Evolutionary conservation across 805 yeast genomes (phyloP).

Genomic region (Torulaspora gathmanii): DNA sequence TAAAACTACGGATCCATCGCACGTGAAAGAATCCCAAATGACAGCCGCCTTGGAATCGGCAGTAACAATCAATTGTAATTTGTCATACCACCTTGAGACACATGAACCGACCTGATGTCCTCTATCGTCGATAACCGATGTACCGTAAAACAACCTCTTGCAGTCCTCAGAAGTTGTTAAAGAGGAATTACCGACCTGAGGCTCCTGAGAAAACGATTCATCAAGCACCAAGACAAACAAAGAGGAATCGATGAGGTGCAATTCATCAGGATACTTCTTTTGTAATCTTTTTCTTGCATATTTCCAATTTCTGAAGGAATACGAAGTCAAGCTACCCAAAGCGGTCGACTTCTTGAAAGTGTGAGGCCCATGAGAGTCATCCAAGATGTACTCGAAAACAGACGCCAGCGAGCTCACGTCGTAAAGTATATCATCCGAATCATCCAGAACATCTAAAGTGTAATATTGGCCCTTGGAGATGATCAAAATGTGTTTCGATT

Average conservation of each 20-base stretch:
- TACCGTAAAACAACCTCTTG: constrained; percentile 79
- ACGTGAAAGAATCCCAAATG: constrained; percentile 86
- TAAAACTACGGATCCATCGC: constrained; percentile 87
- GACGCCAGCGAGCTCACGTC: constrained; percentile 60
- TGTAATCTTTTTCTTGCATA: constrained; percentile 53
- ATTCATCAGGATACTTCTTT: constrained; percentile 37
- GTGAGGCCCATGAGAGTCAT: constrained; percentile 59
- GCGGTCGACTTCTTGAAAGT: constrained; percentile 60
- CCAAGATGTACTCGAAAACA: constrained; percentile 61
- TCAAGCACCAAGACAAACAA: constrained; percentile 78
- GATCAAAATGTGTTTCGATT: constrained; percentile 69
- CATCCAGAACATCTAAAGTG: constrained; percentile 78
- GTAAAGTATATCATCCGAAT: constrained; percentile 57
- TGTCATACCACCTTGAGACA: constrained; percentile 91
- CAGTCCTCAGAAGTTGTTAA: constrained; percentile 30
- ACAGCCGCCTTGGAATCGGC: constrained; percentile 84
- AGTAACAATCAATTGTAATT: constrained; percentile 78
- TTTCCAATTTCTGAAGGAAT: constrained; percentile 81
- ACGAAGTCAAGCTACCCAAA: constrained; percentile 83
- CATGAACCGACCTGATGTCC: constrained; percentile 92
- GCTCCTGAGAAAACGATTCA: constrained; percentile 56
- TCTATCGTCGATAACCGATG: constrained; percentile 56
- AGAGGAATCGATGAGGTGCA: constrained; percentile 61
- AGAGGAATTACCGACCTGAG: constrained; percentile 14
- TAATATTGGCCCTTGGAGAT: constrained; percentile 80